Conservation (phyloP, 2,329 filamentous ascomycete species). For the Diplodia sapinea region DNA sequence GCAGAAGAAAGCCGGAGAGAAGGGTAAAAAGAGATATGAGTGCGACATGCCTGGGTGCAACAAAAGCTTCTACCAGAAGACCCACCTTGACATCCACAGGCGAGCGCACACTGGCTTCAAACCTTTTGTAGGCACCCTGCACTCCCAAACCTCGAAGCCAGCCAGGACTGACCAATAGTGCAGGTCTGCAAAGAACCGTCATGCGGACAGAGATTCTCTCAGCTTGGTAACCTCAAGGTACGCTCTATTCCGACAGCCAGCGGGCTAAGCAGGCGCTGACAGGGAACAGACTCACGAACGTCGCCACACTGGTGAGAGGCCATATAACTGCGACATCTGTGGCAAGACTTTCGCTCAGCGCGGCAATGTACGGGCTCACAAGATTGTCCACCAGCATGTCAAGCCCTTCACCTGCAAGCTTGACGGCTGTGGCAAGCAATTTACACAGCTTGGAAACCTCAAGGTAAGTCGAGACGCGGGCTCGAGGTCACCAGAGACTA, state of each 20-base stretch:
- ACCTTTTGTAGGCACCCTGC: slow-evolving; percentile 73
- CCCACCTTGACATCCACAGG: slow-evolving; percentile 88
- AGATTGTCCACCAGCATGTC: slow-evolving; percentile 75
- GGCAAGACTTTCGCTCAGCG: slow-evolving; percentile 83
- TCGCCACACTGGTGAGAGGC: slow-evolving; percentile 85
- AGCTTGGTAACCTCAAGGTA: slow-evolving; percentile 88
- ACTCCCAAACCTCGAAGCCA: not conserved
- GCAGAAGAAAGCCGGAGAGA: slow-evolving; percentile 42
- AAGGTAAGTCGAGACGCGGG: slow-evolving; percentile 64
- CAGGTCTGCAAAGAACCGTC: slow-evolving; percentile 70
- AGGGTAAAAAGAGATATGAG: slow-evolving; percentile 68
- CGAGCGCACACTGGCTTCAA: slow-evolving; percentile 88
- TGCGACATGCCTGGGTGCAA: slow-evolving; percentile 77
- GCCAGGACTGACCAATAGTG: slow-evolving; percentile 32
- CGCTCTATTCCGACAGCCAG: slow-evolving; percentile 35
- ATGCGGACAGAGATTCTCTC: slow-evolving; percentile 83
- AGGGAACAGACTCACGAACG: slow-evolving; percentile 75
- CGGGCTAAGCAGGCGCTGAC: not conserved
- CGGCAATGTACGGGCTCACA: slow-evolving; percentile 83
- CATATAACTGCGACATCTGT: slow-evolving; percentile 79
- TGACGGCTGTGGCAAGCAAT: slow-evolving; percentile 83
- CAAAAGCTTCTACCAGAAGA: slow-evolving; percentile 89
- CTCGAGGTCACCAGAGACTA: slow-evolving; percentile 29
- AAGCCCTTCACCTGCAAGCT: slow-evolving; percentile 84
- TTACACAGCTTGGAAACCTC: slow-evolving; percentile 88